Base-by-base conservation (phyloP, 805 yeast species). In the Millerozyma miso region DNA sequence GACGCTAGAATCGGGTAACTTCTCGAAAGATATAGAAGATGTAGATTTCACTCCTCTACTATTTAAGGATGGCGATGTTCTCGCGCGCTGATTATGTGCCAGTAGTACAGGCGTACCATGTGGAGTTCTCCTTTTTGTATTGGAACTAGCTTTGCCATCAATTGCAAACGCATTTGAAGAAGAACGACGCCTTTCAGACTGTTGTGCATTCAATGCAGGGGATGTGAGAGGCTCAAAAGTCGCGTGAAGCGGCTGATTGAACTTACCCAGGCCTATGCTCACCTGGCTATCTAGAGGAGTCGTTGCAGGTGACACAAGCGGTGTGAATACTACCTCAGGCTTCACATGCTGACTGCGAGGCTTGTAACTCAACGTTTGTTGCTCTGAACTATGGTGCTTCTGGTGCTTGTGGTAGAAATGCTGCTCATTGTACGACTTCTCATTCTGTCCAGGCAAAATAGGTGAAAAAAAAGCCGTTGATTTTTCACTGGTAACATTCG, bases 291-390 rank as follows among this genome's bases (percentile, higher is more conserved):
- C 88, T 53, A 74, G 52, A 1, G 88, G 88, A 2, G 88, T 79
- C 13, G 80, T 84, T 7, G 85, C 82, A 0, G 95, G 95, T 2
- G 90, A 83, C 1, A 83, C 77, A 46, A 85, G 68, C 0, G 95
- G 93, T 1, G 93, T 85, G 61, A 83, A 85, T 4, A 77, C 77
- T 39, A 77, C 78, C 46, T 79, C 83, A 1, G 83, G 80, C 35
- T 80, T 62, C 2, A 78, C 70, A 42, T 65, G 68, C 26, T 54
- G 63, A 35, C 38, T 54, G 10, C 50, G 59, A 4, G 56, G 49
- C 39, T 47, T 51, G 15, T 48, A 50, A 6, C 32, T 13, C 10
- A 20, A 7, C 2, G 33, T 2, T 29, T 46, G 57, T 23, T 44
- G 59, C 17, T 54, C 51, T 15, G 38, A 31, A 35, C 34, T 39